A percentile compares a stretch with the other conserved stretches of the same genome.
phyloP scores from a whole-genome alignment of 495 filamentous ascomycete species.

The Astrocystis sublimbata region DNA sequence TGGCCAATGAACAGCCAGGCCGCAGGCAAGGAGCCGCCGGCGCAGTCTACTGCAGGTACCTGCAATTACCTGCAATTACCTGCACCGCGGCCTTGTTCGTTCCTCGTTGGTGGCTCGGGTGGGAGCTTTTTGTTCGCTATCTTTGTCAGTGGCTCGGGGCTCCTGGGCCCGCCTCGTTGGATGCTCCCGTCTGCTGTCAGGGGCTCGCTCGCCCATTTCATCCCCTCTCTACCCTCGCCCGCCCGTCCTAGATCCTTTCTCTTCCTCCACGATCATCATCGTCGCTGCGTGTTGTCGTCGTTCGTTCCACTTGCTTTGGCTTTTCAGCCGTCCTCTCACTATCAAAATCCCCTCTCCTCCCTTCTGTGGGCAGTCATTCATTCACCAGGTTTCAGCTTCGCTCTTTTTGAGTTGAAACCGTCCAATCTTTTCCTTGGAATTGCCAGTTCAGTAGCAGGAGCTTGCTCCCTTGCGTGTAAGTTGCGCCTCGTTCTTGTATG shows the following conservation, averaged over 20 bases:
- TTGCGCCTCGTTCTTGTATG: conserved; percentile 7
- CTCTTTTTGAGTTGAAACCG: conserved; percentile 72
- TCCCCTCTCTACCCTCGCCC: conserved; percentile 28
- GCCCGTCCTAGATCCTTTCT: conserved; percentile 11
- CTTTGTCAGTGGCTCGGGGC: too few relatives aligned
- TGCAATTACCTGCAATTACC: background rate
- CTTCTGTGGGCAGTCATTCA: conserved; percentile 32
- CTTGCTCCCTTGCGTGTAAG: conserved; percentile 40
- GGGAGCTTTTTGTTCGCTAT: too few relatives aligned
- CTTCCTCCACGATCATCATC: conserved; percentile 48
- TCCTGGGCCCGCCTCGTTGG: too few relatives aligned
- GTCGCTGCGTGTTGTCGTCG: conserved; percentile 44
- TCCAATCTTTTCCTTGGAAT: conserved; percentile 48
- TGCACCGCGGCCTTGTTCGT: background rate
- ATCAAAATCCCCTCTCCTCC: conserved; percentile 19
- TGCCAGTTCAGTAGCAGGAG: conserved; percentile 27
- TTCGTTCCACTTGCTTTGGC: conserved; percentile 35
- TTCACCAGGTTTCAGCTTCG: conserved; percentile 71
- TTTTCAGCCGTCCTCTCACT: conserved; percentile 22
- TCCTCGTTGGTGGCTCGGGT: background rate
- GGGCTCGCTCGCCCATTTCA: conserved; percentile 23
- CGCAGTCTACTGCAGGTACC: background rate
- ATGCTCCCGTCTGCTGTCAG: too few relatives aligned
- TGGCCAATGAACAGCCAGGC: background rate
- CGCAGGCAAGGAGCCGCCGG: conserved; percentile 1